Conservation (phyloP, 208 protist species). For the Angomonas deanei region DNA sequence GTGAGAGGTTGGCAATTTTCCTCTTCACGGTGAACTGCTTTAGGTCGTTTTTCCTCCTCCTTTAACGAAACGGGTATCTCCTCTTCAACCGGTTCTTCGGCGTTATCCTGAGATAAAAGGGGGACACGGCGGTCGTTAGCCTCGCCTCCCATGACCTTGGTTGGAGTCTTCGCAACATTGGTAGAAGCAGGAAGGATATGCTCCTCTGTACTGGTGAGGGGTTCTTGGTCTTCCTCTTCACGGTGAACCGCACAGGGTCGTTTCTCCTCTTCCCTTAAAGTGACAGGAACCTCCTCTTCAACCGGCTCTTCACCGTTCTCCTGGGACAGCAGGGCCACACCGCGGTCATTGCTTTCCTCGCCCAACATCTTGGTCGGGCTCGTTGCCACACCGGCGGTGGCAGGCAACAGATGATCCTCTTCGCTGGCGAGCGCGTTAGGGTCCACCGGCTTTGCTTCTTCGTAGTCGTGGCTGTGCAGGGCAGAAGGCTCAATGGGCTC, state of each 20-base stretch:
- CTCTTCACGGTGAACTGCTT: too few species aligned
- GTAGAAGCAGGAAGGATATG: neutral
- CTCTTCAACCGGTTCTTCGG: neutral
- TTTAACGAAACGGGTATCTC: neutral
- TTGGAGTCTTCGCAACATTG: neutral
- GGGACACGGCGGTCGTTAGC: neutral
- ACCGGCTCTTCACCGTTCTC: neutral
- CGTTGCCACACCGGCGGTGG: too few species aligned
- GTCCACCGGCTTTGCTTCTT: too few species aligned
- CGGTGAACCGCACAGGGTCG: neutral
- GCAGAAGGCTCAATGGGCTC: too few species aligned
- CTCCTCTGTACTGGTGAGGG: neutral
- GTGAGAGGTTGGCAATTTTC: too few species aligned
- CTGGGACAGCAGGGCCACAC: neutral
- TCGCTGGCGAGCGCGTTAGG: too few species aligned
- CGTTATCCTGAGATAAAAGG: neutral
- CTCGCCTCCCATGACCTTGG: neutral
- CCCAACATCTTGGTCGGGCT: neutral
- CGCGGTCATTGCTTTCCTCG: neutral
- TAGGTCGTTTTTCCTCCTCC: neutral
- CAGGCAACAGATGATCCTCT: too few species aligned
- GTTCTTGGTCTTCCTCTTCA: neutral
- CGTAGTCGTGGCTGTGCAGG: too few species aligned
- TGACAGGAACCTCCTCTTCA: neutral
- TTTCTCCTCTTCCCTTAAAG: neutral